Evolutionary conservation across 805 yeast species (phyloP).

Genomic region (Millerago galiae): DNA sequence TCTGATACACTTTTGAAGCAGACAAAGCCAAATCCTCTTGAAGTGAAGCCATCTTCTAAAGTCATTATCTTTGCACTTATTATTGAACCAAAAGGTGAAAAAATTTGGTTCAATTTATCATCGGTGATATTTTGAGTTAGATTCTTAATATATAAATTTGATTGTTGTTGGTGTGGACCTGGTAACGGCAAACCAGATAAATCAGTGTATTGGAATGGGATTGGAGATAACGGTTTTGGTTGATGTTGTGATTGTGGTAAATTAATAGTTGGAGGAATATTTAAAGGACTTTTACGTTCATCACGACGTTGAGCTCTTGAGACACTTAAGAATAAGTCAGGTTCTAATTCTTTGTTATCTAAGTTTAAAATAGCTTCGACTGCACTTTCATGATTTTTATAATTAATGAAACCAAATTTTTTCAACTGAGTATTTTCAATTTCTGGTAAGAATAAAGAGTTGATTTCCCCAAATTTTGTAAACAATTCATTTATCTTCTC

Average conservation of each 20-base stretch:
- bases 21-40: conserved; percentile 76
- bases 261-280: conserved; percentile 4
- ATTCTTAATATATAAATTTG: conserved; percentile 64
- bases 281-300: conserved; percentile 16
- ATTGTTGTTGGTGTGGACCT: conserved; percentile 49
- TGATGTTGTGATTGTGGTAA: neutral
- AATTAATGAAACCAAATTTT: conserved; percentile 46
- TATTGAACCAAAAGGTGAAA: conserved; percentile 41
- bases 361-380: conserved; percentile 40
- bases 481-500: conserved; percentile 37
- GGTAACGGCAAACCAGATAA: conserved; percentile 28
- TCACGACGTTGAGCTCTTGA: conserved; percentile 41
- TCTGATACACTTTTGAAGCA: conserved; percentile 55
- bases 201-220: neutral
- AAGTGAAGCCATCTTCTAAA: conserved; percentile 26
- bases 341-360: conserved; percentile 34
- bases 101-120: conserved; percentile 35
- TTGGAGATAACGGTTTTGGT: no score
- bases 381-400: conserved; percentile 39
- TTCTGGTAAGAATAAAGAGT: conserved; percentile 47
- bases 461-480: conserved; percentile 41
- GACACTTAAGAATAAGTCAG: conserved; percentile 27
- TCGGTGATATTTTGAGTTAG: conserved; percentile 48
- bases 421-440: conserved; percentile 12
- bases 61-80: conserved; percentile 49